Evolutionary conservation across 179 eudicot species (phyloP).

Genomic region (Nepenthes alata): DNA sequence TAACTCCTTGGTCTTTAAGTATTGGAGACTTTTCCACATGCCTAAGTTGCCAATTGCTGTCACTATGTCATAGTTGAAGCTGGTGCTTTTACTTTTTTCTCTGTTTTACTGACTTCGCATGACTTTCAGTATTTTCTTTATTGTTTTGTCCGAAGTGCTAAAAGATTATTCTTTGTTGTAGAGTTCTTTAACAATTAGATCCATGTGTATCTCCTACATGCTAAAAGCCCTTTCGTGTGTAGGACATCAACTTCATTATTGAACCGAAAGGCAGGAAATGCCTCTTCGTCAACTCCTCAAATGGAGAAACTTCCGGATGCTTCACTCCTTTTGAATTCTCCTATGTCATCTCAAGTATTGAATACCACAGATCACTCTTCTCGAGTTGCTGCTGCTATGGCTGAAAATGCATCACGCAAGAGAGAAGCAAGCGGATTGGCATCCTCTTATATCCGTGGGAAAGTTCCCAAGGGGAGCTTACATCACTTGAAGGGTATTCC

Average conservation of each 20-base stretch:
- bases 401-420: constrained; percentile 63
- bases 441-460: constrained; percentile 32
- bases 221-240: constrained; percentile 7
- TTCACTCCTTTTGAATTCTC: constrained; percentile 56
- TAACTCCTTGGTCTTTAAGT: too few species aligned
- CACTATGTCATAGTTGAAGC: too few species aligned
- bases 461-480: constrained; percentile 59
- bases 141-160: too few species aligned
- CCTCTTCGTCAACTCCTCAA: constrained; percentile 22
- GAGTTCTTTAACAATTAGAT: too few species aligned
- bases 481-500: constrained; percentile 61
- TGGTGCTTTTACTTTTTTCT: too few species aligned
- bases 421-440: constrained; percentile 45
- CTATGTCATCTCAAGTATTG: constrained; percentile 25
- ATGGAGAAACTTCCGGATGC: constrained; percentile 75
- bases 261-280: constrained; percentile 17
- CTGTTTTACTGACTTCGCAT: too few species aligned
- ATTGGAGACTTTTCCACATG: too few species aligned
- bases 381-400: constrained; percentile 82
- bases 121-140: too few species aligned
- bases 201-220: neutral
- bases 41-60: too few species aligned
- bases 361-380: constrained; percentile 56
- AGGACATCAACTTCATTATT: constrained; percentile 20
- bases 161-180: too few species aligned